Percentiles rank a stretch among this genome's conserved stretches.
Conservation (phyloP, 2,329 filamentous ascomycete genomes). For the Xylariaceae sp. region DNA sequence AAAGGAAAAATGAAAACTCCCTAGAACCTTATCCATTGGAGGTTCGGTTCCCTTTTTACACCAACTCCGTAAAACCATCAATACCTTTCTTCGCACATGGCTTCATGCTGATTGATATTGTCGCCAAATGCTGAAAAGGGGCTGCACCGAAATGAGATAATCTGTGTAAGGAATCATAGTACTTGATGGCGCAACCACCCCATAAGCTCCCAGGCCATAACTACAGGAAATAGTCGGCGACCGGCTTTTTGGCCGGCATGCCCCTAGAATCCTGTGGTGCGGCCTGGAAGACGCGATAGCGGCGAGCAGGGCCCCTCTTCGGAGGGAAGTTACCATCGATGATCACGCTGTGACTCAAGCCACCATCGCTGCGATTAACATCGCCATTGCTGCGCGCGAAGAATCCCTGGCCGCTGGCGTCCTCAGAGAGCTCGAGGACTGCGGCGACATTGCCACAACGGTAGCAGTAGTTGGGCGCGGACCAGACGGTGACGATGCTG, state of each 20-base stretch:
- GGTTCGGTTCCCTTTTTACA: too few relatives aligned
- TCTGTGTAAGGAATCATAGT: too few relatives aligned
- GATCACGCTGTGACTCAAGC: slow-evolving; percentile 40
- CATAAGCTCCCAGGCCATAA: background rate
- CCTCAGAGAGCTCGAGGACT: slow-evolving; percentile 86
- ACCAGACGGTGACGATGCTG: slow-evolving; percentile 98
- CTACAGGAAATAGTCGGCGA: slow-evolving; percentile 89
- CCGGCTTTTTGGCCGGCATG: slow-evolving; percentile 98
- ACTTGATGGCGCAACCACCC: background rate
- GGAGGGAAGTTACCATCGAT: slow-evolving; percentile 42
- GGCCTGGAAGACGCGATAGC: slow-evolving; percentile 94
- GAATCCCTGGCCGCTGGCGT: slow-evolving; percentile 68
- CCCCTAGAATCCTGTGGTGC: slow-evolving; percentile 92
- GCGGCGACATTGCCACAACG: slow-evolving; percentile 93
- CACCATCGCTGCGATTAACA: slow-evolving; percentile 48
- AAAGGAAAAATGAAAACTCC: too few relatives aligned
- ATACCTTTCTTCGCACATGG: too few relatives aligned
- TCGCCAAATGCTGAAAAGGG: too few relatives aligned
- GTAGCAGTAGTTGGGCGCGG: slow-evolving; percentile 94
- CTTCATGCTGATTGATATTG: too few relatives aligned
- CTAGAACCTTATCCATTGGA: too few relatives aligned
- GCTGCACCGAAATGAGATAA: too few relatives aligned
- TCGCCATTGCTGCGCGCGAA: slow-evolving; percentile 69
- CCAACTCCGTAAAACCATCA: too few relatives aligned
- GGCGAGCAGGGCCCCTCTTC: slow-evolving; percentile 68